Percentiles rank a stretch among this genome's conserved stretches.
Conservation (phyloP, 108 stramenopile species). For the Nitzschia sp. region DNA sequence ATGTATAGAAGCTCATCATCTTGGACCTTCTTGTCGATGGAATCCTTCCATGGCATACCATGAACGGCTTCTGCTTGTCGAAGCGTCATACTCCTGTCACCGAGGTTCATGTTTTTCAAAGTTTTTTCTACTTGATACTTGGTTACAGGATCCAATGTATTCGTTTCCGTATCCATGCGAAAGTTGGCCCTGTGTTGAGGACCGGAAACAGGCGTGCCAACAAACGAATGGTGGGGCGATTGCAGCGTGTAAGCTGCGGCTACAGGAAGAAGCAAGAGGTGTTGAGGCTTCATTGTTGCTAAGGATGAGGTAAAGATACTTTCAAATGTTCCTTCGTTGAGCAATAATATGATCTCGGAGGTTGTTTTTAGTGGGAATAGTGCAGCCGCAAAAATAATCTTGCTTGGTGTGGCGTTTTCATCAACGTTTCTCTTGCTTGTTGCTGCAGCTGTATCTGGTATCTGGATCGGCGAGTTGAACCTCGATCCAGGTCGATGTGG, state of each 20-base stretch:
- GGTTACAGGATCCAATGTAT: constrained; percentile 11
- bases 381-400: not conserved
- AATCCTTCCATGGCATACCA: constrained; percentile 83
- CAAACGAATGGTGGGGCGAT: constrained; percentile 2
- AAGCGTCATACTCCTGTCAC: constrained; percentile 7
- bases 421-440: constrained; percentile 1
- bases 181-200: not conserved
- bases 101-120: constrained; percentile 12
- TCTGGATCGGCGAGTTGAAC: constrained; percentile 5
- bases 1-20: constrained; percentile 75
- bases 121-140: constrained; percentile 7
- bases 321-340: not conserved
- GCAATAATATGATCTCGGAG: not conserved
- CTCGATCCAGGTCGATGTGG: not conserved
- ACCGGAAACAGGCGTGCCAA: not conserved
- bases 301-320: not conserved
- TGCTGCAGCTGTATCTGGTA: too few relatives aligned
- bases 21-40: constrained; percentile 56
- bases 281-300: constrained; percentile 37
- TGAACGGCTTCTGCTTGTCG: constrained; percentile 57
- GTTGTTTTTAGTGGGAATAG: too few relatives aligned
- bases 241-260: constrained; percentile 21
- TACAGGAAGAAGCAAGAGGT: constrained; percentile 32
- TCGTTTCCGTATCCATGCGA: constrained; percentile 12
- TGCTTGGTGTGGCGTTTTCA: not conserved